Evolutionary conservation across 495 filamentous ascomycete species (phyloP).

Genomic region (Terfezia claveryi): DNA sequence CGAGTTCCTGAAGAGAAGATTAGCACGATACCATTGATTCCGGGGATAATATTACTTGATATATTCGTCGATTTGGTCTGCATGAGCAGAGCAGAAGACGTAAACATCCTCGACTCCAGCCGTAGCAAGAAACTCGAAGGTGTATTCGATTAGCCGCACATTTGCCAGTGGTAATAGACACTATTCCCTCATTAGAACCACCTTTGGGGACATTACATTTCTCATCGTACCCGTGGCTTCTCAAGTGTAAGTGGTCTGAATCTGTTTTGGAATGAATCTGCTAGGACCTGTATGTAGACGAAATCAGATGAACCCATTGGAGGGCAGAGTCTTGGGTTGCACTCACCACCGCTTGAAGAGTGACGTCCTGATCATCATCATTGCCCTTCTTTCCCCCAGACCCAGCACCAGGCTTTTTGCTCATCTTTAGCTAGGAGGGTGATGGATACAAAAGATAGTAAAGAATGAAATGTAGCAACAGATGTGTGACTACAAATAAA

Average conservation of each 20-base stretch:
- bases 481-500: too few species aligned
- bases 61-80: conserved; percentile 71
- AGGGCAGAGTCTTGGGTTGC: background rate
- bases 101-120: conserved; percentile 81
- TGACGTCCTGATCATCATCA: conserved; percentile 55
- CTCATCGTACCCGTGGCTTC: conserved; percentile 49
- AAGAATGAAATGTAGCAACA: too few species aligned
- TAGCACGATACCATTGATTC: background rate
- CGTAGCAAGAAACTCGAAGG: conserved; percentile 85
- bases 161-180: conserved; percentile 90
- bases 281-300: conserved; percentile 30
- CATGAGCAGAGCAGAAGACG: conserved; percentile 76
- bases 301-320: too few species aligned
- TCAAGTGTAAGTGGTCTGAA: conserved; percentile 81
- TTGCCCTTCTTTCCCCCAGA: conserved; percentile 39
- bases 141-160: conserved; percentile 89
- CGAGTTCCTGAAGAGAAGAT: conserved; percentile 27
- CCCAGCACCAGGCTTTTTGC: background rate
- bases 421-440: background rate
- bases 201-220: background rate
- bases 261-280: conserved; percentile 80
- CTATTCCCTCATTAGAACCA: conserved; percentile 23
- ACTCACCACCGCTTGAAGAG: conserved; percentile 72
- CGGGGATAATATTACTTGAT: conserved; percentile 24
- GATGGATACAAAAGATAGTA: too few species aligned